Percentiles rank a stretch among this genome's conserved stretches.
Evolutionary conservation across 208 protist species (phyloP).

Genomic region (Acanthamoeba quina): DNA sequence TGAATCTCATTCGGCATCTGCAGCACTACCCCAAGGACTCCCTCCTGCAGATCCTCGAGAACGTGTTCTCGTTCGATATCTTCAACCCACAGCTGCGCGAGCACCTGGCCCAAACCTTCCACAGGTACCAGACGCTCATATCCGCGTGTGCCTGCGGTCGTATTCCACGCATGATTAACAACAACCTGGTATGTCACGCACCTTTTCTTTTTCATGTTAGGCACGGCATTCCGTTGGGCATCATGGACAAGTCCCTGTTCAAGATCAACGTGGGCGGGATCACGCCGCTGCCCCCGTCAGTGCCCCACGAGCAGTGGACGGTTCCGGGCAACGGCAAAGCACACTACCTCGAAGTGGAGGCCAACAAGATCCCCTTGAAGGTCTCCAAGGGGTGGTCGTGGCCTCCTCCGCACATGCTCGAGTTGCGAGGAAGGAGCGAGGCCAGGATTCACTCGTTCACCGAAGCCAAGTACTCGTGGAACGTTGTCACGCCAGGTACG

Average conservation of each 20-base stretch:
- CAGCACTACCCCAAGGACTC: conserved; percentile 92
- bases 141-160: too few species aligned
- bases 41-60: conserved; percentile 75
- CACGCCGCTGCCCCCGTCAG: conserved; percentile 12
- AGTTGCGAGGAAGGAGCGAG: conserved; percentile 24
- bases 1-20: conserved; percentile 95
- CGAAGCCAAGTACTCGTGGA: conserved; percentile 71
- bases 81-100: conserved; percentile 74
- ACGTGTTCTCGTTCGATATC: conserved; percentile 78
- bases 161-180: not conserved
- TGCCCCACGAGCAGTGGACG: conserved; percentile 51
- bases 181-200: not conserved
- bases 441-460: conserved; percentile 74
- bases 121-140: conserved; percentile 9
- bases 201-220: not conserved
- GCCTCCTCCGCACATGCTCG: not conserved
- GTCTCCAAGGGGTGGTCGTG: conserved; percentile 60
- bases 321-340: not conserved
- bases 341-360: conserved; percentile 17
- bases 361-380: conserved; percentile 21
- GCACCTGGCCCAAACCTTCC: conserved; percentile 72
- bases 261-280: not conserved
- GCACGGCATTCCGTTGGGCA: conserved; percentile 58
- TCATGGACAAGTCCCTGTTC: conserved; percentile 22
- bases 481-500: conserved; percentile 56